phyloP scores from a whole-genome alignment of 208 protist species.

The Kentomonas sorsogonicus region DNA sequence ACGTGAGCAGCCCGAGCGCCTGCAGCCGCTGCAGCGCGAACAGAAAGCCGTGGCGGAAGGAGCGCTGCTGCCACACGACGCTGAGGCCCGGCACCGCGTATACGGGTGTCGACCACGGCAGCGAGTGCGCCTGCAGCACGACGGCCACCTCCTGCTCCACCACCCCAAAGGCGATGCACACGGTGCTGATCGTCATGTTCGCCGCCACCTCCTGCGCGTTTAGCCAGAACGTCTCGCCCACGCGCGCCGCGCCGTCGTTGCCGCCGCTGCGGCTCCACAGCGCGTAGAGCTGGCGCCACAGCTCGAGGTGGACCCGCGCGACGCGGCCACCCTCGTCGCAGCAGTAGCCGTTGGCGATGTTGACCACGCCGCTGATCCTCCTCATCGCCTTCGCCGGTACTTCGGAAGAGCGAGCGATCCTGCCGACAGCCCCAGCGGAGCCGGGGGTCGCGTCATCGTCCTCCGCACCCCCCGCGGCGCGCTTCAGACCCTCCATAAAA shows the following conservation, averaged over 20 bases:
- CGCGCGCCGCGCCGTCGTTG: neutral
- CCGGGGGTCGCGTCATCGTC: too few relatives aligned
- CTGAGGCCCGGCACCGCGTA: neutral
- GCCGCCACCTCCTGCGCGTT: constrained; percentile 36
- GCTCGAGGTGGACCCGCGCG: constrained; percentile 70
- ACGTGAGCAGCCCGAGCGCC: constrained; percentile 28
- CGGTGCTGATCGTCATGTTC: constrained; percentile 77
- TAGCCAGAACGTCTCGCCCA: constrained; percentile 4
- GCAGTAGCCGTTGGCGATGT: constrained; percentile 74
- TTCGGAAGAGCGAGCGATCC: too few relatives aligned
- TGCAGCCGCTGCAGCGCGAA: constrained; percentile 30
- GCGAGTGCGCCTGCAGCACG: constrained; percentile 19
- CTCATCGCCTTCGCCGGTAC: constrained; percentile 5
- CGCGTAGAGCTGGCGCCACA: constrained; percentile 62
- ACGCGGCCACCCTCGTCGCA: constrained; percentile 29
- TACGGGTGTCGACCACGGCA: constrained; percentile 47
- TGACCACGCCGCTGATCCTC: constrained; percentile 36
- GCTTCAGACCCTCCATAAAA: too few relatives aligned
- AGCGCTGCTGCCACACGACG: neutral
- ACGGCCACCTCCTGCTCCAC: constrained; percentile 36
- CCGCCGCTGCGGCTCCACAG: neutral
- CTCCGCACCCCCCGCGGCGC: too few relatives aligned
- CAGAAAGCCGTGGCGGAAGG: constrained; percentile 15
- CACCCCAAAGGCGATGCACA: constrained; percentile 74
- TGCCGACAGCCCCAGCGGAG: too few relatives aligned